These are phyloP conservation scores for Myotisia sp. DNA, from an alignment of 2,329 filamentous ascomycete genomes.

Conservation along the genomic window DNA sequence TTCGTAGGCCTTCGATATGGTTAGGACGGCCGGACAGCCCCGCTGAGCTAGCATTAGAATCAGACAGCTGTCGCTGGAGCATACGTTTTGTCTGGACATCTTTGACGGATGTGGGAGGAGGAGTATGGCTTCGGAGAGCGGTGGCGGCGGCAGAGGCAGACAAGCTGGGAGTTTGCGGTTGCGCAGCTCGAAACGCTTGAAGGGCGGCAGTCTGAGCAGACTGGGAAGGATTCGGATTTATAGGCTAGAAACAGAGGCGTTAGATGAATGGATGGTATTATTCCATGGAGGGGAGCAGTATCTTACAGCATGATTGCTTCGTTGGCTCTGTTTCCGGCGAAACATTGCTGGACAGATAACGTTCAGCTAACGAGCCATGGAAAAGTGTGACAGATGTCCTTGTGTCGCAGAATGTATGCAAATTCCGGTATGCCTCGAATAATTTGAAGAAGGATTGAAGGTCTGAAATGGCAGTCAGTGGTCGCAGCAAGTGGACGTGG, in stretches of 20 bases:
- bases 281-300: neutral
- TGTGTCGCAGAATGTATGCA: too few relatives aligned
- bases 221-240: conserved; percentile 50
- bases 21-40: conserved; percentile 28
- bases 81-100: conserved; percentile 81
- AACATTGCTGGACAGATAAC: conserved; percentile 21
- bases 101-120: conserved; percentile 63
- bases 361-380: neutral
- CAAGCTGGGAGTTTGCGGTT: conserved; percentile 47
- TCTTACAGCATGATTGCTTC: conserved; percentile 33
- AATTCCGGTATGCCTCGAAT: too few relatives aligned
- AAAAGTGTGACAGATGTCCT: neutral
- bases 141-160: conserved; percentile 74
- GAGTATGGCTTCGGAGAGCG: conserved; percentile 63
- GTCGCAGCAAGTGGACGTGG: too few relatives aligned
- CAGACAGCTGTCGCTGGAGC: conserved; percentile 54
- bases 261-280: neutral
- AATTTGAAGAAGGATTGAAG: too few relatives aligned
- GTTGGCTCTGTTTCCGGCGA: conserved; percentile 28
- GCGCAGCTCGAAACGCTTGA: conserved; percentile 61
- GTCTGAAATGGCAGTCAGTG: too few relatives aligned
- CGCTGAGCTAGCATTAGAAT: conserved; percentile 43
- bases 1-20: conserved; percentile 38
- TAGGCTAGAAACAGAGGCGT: conserved; percentile 35
- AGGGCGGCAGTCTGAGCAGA: conserved; percentile 67